Base-by-base conservation (phyloP, 192 early-diverging fungal genomes). In the Linnemannia zychae region DNA sequence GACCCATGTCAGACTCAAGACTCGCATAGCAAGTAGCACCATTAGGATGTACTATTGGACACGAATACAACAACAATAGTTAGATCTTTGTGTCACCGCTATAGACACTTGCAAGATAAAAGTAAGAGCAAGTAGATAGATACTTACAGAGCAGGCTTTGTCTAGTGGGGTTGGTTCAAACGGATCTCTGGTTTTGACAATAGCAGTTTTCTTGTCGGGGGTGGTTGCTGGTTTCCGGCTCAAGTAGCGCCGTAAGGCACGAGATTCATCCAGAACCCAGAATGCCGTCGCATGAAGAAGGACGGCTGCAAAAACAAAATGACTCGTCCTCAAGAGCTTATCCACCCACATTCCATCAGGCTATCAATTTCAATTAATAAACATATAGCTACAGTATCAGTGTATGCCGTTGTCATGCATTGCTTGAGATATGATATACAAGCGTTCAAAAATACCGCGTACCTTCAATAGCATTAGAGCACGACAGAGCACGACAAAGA, bases 181-280 rank as follows among this genome's bases (percentile, higher is more conserved):
- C 22, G 82, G 82, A 57, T 84, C 82, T 0, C 40, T 46, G 4
- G 67, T 7, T 11, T 52, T 63, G 57, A 63, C 44, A 1, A 69
- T 24, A 13, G 72, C 6, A 3, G 52, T 57, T 34, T 69, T 75
- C 53, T 71, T 84, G 38, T 71, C 75, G 15, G 33, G 12, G 7
- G 31, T 3, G 31, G 67, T 53, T 37, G 38, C 2, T 18, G 60
- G 15, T 34, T 75, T 78, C 31, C 38, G 57, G 18, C 65, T 57
- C n/a, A 57, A 67, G 15, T 71, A 49, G 12, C 73, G 66, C 6
- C 34, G 37, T 31, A 75, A 11, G 2, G 68, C n/a, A n/a, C 68
- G 76, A n/a, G 75, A 84, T 52, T 84, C 82, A 16, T 71, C 77
- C 12, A 84, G 66, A 7, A 72, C 60, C 82, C 82, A 84, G 31